Percentiles rank a stretch among this genome's conserved stretches.
phyloP scores from a whole-genome alignment of 1,139 yeast species.

The Magnusiomyces starmeri region DNA sequence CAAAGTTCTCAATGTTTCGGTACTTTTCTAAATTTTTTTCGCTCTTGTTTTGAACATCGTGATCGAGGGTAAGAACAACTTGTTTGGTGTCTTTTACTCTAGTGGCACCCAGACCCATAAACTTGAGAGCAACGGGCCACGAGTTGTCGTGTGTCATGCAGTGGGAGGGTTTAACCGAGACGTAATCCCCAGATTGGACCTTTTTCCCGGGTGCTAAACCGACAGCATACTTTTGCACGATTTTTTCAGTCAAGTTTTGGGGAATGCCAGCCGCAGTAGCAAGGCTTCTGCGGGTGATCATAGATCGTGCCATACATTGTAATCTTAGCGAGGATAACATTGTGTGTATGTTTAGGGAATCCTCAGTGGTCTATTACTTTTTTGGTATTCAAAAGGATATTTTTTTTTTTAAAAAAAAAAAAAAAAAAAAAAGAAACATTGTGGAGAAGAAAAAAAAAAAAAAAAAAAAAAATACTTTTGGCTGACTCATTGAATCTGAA shows the following conservation, averaged over 20 bases:
- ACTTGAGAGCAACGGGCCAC: conserved; percentile 98
- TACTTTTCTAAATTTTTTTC: conserved; percentile 86
- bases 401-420: not conserved
- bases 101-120: conserved; percentile 89
- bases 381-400: not conserved
- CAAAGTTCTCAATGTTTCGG: conserved; percentile 79
- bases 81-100: conserved; percentile 77
- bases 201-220: conserved; percentile 63
- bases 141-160: conserved; percentile 99
- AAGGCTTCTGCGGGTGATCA: conserved; percentile 12
- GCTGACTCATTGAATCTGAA: not conserved
- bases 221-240: conserved; percentile 87
- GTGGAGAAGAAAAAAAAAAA: not conserved
- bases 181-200: conserved; percentile 89
- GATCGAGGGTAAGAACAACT: conserved; percentile 93
- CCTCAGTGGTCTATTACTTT: too few relatives aligned
- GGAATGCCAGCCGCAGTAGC: conserved; percentile 19
- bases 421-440: not conserved
- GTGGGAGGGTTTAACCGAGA: conserved; percentile 89
- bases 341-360: not conserved
- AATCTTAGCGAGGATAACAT: not conserved
- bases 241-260: conserved; percentile 90
- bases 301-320: not conserved
- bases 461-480: conserved; percentile 1
- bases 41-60: conserved; percentile 89